Evolutionary conservation across 345 rosid genomes (phyloP).

Genomic region (Ceriops tagal): DNA sequence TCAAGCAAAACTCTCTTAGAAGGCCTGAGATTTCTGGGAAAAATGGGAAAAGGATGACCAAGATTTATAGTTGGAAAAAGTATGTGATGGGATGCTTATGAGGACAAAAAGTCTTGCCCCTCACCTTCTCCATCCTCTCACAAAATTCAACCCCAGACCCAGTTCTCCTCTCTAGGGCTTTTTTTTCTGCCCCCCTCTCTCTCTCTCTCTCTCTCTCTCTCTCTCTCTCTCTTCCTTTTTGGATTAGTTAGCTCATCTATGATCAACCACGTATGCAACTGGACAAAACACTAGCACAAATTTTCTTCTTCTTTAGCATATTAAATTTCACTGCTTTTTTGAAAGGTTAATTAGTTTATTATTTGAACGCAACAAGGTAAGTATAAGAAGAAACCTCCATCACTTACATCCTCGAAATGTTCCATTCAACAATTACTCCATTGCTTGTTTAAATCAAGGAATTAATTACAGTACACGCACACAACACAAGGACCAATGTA

Average conservation of each 20-base stretch:
- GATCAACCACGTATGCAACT: slow-evolving; percentile 23
- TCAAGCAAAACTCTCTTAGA: slow-evolving; percentile 1
- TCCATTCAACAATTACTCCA: slow-evolving; percentile 1
- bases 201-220: slow-evolving; percentile 1
- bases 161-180: slow-evolving; percentile 48
- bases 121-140: slow-evolving; percentile 25
- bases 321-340: slow-evolving; percentile 34
- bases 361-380: slow-evolving; percentile 22
- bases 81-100: slow-evolving; percentile 28
- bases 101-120: slow-evolving; percentile 38
- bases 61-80: slow-evolving; percentile 46
- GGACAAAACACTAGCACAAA: slow-evolving; percentile 29
- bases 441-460: no score
- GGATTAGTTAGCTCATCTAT: slow-evolving; percentile 57
- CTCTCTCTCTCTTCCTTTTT: slow-evolving; percentile 48
- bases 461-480: no score
- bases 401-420: slow-evolving; percentile 20
- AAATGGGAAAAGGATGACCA: slow-evolving; percentile 23
- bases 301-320: slow-evolving; percentile 31
- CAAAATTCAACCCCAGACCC: slow-evolving; percentile 29
- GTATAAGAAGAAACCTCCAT: slow-evolving; percentile 26
- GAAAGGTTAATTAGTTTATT: slow-evolving; percentile 29
- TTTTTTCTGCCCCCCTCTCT: slow-evolving; percentile 3
- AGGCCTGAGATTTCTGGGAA: slow-evolving; percentile 19
- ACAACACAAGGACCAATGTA: not conserved